Evolutionary conservation across 2,329 filamentous ascomycete genomes (phyloP).

Genomic region (Phyllosticta citriasiana): DNA sequence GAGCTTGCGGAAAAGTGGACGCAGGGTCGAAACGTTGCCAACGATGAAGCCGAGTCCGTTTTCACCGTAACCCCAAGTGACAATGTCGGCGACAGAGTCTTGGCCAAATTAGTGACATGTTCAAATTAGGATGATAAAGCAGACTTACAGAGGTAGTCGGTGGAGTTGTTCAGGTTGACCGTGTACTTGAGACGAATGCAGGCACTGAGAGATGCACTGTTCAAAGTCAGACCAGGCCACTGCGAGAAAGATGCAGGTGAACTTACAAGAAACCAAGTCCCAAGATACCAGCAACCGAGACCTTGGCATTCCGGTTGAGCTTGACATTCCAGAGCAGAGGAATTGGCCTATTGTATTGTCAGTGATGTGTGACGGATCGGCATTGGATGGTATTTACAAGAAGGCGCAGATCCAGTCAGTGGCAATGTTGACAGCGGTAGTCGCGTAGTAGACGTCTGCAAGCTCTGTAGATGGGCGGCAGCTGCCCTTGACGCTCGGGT

Average conservation of each 20-base stretch:
- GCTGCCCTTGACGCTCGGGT: conserved; percentile 15
- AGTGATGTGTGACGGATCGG: background rate
- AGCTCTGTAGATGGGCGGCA: conserved; percentile 19
- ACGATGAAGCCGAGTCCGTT: conserved; percentile 27
- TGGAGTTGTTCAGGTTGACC: conserved; percentile 21
- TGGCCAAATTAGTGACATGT: background rate
- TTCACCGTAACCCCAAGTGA: conserved; percentile 29
- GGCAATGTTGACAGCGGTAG: conserved; percentile 27
- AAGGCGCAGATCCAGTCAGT: conserved; percentile 29
- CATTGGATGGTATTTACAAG: conserved; percentile 13
- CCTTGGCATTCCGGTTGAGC: conserved; percentile 18
- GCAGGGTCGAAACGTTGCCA: conserved; percentile 24
- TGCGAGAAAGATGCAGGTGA: too few relatives aligned
- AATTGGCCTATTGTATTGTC: conserved; percentile 14
- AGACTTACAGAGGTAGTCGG: conserved; percentile 21
- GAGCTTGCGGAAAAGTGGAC: conserved; percentile 22
- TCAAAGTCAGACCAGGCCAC: conserved; percentile 1
- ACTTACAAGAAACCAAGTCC: conserved; percentile 19
- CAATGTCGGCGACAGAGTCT: conserved; percentile 23
- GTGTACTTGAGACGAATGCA: conserved; percentile 28
- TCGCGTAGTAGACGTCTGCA: conserved; percentile 26
- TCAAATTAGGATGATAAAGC: background rate
- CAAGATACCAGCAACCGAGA: conserved; percentile 17
- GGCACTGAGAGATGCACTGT: conserved; percentile 20
- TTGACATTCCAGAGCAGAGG: conserved; percentile 19